These are phyloP conservation scores for Thalassiosira exigua DNA, from an alignment of 352 stramenopile species.

Conservation along the genomic window DNA sequence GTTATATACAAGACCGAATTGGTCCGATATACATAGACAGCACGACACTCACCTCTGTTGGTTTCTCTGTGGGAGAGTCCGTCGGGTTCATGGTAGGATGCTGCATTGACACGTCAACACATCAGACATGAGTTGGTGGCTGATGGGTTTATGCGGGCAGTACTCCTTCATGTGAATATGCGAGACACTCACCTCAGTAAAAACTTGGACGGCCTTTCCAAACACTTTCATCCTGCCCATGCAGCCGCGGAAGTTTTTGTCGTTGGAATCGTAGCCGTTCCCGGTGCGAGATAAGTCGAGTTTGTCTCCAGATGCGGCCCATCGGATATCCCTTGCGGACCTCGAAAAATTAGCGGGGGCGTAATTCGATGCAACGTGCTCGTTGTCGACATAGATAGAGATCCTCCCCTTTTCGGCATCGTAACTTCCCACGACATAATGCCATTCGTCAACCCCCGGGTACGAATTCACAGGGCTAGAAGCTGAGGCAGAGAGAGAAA, in stretches of 20 bases:
- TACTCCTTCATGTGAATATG: background rate
- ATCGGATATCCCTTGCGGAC: background rate
- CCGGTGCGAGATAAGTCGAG: background rate
- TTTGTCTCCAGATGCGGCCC: background rate
- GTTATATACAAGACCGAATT: no score
- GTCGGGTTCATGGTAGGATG: constrained; percentile 1
- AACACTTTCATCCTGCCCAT: background rate
- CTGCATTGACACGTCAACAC: background rate
- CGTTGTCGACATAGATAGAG: constrained; percentile 13
- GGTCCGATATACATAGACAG: no score
- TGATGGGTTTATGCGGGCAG: background rate
- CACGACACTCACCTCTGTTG: no score
- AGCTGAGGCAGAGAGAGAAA: constrained; percentile 3
- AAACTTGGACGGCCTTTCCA: background rate
- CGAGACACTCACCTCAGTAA: constrained; percentile 4
- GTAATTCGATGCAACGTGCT: background rate
- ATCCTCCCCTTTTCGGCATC: constrained; percentile 1
- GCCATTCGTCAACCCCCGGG: background rate
- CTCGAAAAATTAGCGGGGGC: background rate
- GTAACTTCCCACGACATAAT: constrained; percentile 4
- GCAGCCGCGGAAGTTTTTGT: constrained; percentile 3
- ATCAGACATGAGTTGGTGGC: background rate
- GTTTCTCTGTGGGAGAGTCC: no score
- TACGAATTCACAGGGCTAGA: constrained; percentile 7
- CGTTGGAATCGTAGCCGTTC: constrained; percentile 1